Evolutionary conservation across 2,329 filamentous ascomycete species (phyloP), one percentile per base, ranked within the genome.

Genomic region (Talaromyces sp.): DNA sequence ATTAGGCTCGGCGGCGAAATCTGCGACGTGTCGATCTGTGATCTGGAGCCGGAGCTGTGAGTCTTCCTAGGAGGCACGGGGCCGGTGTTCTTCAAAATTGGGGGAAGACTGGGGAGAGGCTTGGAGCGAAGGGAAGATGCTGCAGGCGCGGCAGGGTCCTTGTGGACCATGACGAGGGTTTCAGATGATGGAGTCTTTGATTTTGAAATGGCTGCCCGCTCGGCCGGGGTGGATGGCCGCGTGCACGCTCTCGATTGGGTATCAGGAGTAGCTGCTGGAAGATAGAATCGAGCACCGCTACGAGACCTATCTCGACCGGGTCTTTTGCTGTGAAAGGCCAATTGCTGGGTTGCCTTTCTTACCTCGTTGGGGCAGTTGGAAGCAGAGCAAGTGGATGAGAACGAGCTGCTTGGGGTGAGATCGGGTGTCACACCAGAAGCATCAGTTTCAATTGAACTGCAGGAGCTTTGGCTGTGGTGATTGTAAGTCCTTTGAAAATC

Each of bases 401-500:
- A 75, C 1, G 74, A 76, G 60, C 69, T 75, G 63, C 72, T 75
- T 0, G 74, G 74, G 0, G 73, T 76, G 38, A 76, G 62, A 38
- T 75, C 71, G 0, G 74, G 74, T 0, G 70, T 74, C 26, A 58
- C 29, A 1, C 58, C 56, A 3, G 64, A 65, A 26, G 58, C 65
- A 59, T 73, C 72, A 11, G 70, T 68, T 61, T 69, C 65, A 0
- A 69, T 63, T 0, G 72, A 74, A 62, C 72, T 72, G 62, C 70
- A 74, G 3, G 73, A 75, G 46, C 65, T 61, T 26, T 75, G 70
- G 35, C 68, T 73, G 50, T 70, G 65, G 54, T 74, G 68, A 3
- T 65, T 48, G 21, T 64, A 55, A 35, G 56, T 57, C 19, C 50
- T 48, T n/a, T 62, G 29, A 53, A 38, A 60, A n/a, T 58, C 52